phyloP scores from a whole-genome alignment of 2,329 filamentous ascomycete species.

The Aureobasidium leucospermi region DNA sequence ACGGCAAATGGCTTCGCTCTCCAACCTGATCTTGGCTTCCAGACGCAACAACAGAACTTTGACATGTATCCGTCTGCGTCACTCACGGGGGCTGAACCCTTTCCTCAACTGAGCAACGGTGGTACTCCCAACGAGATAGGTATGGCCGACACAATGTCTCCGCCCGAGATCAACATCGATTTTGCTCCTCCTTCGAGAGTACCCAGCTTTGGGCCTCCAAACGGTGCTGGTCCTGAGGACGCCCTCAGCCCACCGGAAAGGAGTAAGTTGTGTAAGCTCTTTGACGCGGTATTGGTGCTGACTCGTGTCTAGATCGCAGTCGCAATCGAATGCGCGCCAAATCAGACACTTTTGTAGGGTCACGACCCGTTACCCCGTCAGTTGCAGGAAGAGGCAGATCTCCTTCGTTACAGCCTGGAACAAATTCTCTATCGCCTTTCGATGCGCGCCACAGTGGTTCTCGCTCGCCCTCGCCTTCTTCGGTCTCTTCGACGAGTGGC shows the following conservation, averaged over 20 bases:
- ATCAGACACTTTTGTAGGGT: conserved; percentile 52
- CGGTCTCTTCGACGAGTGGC: conserved; percentile 33
- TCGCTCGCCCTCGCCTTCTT: conserved; percentile 41
- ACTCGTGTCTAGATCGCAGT: conserved; percentile 30
- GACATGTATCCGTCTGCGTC: conserved; percentile 36
- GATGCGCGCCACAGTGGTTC: conserved; percentile 32
- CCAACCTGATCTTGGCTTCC: conserved; percentile 40
- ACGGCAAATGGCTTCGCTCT: conserved; percentile 40
- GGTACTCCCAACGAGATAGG: conserved; percentile 50
- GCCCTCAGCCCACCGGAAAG: conserved; percentile 74
- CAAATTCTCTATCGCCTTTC: conserved; percentile 36
- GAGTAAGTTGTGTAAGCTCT: conserved; percentile 36
- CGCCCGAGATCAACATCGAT: conserved; percentile 92
- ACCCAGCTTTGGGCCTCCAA: conserved; percentile 59
- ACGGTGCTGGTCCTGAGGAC: conserved; percentile 61
- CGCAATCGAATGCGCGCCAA: conserved; percentile 50
- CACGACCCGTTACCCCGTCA: conserved; percentile 37
- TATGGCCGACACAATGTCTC: conserved; percentile 68
- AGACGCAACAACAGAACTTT: conserved; percentile 26
- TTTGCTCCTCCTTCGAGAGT: conserved; percentile 69
- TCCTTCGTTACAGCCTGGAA: conserved; percentile 27
- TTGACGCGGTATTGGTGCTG: conserved; percentile 38
- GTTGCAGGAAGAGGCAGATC: conserved; percentile 27
- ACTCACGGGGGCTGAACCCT: conserved; percentile 39
- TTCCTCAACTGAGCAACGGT: conserved; percentile 38